Percentiles rank a stretch among this genome's conserved stretches.
These are phyloP conservation scores for Coemansia sp. DNA, from an alignment of 192 early-diverging fungal genomes.

Conservation along the genomic window DNA sequence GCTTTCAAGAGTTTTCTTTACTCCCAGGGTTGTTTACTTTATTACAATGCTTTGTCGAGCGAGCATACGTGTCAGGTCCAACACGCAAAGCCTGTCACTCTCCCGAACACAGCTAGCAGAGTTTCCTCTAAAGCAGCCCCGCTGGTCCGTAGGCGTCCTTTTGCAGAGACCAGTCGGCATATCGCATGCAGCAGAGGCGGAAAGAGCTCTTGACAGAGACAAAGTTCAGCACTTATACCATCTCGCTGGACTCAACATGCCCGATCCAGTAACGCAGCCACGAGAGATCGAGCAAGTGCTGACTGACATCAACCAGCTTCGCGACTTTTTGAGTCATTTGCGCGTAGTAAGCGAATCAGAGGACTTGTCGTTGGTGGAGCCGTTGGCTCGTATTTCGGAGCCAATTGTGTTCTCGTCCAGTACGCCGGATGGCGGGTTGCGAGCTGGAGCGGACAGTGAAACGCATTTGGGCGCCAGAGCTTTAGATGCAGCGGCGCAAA, in stretches of 20 bases:
- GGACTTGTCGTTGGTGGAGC: slow-evolving; percentile 23
- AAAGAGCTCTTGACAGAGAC: background rate
- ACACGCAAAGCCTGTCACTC: background rate
- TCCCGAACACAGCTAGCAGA: background rate
- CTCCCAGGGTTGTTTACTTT: too few species aligned
- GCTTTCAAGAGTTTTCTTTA: too few species aligned
- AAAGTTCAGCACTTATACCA: slow-evolving; percentile 27
- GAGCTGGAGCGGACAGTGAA: background rate
- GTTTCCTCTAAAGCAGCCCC: slow-evolving; percentile 12
- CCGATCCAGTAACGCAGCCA: slow-evolving; percentile 7
- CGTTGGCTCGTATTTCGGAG: slow-evolving; percentile 37
- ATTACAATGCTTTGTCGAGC: background rate
- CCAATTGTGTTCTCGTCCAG: slow-evolving; percentile 25
- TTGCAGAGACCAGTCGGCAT: slow-evolving; percentile 1
- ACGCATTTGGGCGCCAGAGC: slow-evolving; percentile 12
- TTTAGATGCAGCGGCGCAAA: slow-evolving; percentile 15
- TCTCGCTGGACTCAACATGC: slow-evolving; percentile 32
- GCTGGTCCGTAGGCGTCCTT: slow-evolving; percentile 12
- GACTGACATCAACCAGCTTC: slow-evolving; percentile 38
- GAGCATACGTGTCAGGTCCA: background rate
- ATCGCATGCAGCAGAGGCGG: slow-evolving; percentile 1
- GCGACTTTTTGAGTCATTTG: slow-evolving; percentile 45
- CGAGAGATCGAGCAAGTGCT: slow-evolving; percentile 2
- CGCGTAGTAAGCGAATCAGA: slow-evolving; percentile 18
- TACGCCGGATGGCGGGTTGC: slow-evolving; percentile 9